These are phyloP conservation scores for Talaromyces sp. DNA, from an alignment of 2,329 filamentous ascomycete genomes.

Conservation along the genomic window DNA sequence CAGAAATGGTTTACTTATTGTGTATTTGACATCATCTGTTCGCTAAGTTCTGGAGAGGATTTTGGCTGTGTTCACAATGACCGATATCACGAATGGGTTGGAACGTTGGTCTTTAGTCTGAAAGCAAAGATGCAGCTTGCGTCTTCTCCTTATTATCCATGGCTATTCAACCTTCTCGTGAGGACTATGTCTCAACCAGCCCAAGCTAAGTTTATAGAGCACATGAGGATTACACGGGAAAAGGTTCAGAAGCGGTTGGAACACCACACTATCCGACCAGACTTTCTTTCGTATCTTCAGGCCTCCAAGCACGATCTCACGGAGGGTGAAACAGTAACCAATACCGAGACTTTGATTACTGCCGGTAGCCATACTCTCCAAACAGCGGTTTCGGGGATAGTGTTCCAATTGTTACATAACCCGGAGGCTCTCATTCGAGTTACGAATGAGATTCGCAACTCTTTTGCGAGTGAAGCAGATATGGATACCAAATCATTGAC, in stretches of 20 bases:
- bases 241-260: neutral
- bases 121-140: neutral
- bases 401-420: conserved; percentile 1
- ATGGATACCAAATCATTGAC: conserved; percentile 5
- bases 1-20: neutral
- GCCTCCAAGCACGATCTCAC: conserved; percentile 4
- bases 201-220: neutral
- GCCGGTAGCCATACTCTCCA: conserved; percentile 4
- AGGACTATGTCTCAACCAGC: neutral
- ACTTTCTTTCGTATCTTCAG: conserved; percentile 9
- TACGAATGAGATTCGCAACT: conserved; percentile 1
- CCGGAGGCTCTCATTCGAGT: conserved; percentile 1
- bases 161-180: neutral
- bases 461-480: conserved; percentile 6
- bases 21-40: neutral
- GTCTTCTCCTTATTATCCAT: conserved; percentile 4
- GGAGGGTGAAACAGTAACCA: conserved; percentile 3
- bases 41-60: neutral
- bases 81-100: conserved; percentile 5
- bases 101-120: neutral
- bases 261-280: neutral
- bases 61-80: conserved; percentile 2
- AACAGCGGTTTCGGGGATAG: neutral
- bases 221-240: neutral
- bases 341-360: conserved; percentile 2